Base-by-base conservation (phyloP, 2,329 filamentous ascomycete genomes). In the Fusarium nematophilum region DNA sequence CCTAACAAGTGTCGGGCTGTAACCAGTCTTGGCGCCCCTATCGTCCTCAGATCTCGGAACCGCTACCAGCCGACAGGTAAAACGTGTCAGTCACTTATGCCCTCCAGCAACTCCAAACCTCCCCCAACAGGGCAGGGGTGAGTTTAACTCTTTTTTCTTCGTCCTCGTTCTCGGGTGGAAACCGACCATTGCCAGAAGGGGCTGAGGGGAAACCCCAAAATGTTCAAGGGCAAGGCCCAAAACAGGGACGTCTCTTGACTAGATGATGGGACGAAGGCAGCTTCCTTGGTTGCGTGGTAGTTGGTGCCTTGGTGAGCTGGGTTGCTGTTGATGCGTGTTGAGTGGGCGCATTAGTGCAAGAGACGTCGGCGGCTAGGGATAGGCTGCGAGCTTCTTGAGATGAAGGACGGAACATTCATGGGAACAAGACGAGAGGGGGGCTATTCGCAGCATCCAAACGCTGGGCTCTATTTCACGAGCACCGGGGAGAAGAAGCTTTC, bases 301-400 rank as follows among this genome's bases (percentile, higher is more conserved):
- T 10, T n/a, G n/a, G n/a, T n/a, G n/a, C n/a, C n/a, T n/a, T n/a
- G n/a, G n/a, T n/a, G n/a, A n/a, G n/a, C n/a, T n/a, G n/a, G n/a
- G n/a, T n/a, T n/a, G n/a, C n/a, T n/a, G n/a, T 25, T 36, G 45
- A 59, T 58, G 57, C 51, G 58, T 59, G 38, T 64, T 68, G 64
- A 68, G 66, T 68, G 66, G 61, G 44, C 64, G 66, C 66, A 68
- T 68, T 68, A 68, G 65, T 64, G 66, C 56, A 57, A 51, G 42
- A 26, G 47, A 59, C 47, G 38, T 42, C 36, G 45, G 55, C 53
- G 53, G 55, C 40, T 56, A 66, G 49, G 66, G 52, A 68, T 54
- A 64, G 56, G 66, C 38, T 44, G 11, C 33, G 42, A 62, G 39
- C 38, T 29, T 29, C 40, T 14, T 10, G 31, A 54, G 31, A 36